These are phyloP conservation scores for Phycomyces nitens DNA, from an alignment of 192 early-diverging fungal genomes.

Conservation along the genomic window DNA sequence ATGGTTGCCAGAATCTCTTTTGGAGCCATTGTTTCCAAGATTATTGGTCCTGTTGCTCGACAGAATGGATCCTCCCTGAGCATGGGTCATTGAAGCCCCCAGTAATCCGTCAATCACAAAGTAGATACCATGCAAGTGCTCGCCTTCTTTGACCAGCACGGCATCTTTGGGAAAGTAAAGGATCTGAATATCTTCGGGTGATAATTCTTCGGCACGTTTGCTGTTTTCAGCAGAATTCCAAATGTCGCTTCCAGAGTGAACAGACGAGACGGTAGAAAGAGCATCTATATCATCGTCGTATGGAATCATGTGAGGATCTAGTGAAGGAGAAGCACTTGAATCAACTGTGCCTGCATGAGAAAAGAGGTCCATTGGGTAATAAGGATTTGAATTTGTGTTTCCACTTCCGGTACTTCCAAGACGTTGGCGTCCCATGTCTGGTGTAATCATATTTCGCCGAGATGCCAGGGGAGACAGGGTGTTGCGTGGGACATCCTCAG, in stretches of 20 bases:
- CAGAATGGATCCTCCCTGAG: constrained; percentile 4
- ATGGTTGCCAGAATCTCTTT: neutral
- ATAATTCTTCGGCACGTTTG: neutral
- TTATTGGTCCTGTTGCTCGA: neutral
- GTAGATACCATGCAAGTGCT: constrained; percentile 80
- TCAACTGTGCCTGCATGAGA: constrained; percentile 25
- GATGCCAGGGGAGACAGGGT: constrained; percentile 58
- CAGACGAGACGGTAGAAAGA: constrained; percentile 12
- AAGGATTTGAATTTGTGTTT: neutral
- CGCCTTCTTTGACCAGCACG: constrained; percentile 76
- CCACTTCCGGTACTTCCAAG: neutral
- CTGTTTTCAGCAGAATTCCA: constrained; percentile 37
- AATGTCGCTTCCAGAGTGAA: constrained; percentile 12
- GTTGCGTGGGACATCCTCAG: constrained; percentile 36
- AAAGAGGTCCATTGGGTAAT: constrained; percentile 32
- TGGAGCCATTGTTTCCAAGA: neutral
- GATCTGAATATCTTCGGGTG: constrained; percentile 64
- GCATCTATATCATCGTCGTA: constrained; percentile 19
- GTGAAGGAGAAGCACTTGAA: neutral
- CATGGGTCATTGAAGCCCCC: constrained; percentile 58
- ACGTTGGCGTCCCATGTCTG: constrained; percentile 9
- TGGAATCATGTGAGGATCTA: constrained; percentile 6
- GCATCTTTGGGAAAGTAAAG: constrained; percentile 72
- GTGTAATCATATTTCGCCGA: constrained; percentile 30
- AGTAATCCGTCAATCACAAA: constrained; percentile 91